Percentiles rank a stretch among this genome's conserved stretches.
These are phyloP conservation scores for Botryotinia globosa DNA, from an alignment of 2,329 filamentous ascomycete genomes.

Conservation along the genomic window DNA sequence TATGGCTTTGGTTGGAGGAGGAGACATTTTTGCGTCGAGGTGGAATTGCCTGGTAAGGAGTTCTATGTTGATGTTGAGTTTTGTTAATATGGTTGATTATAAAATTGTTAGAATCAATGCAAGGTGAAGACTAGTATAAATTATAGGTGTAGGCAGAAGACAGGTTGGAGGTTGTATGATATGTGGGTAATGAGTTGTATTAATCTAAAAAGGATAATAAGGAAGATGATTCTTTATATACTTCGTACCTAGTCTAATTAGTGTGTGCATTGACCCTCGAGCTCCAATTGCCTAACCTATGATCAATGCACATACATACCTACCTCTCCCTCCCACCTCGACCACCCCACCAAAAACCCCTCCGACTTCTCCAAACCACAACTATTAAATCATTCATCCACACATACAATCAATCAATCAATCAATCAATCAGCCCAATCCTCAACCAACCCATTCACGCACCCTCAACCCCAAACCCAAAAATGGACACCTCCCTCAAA, in stretches of 20 bases:
- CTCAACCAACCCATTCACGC: background rate
- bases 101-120: no score
- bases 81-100: background rate
- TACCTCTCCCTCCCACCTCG: background rate
- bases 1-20: constrained; percentile 44
- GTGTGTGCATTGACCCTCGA: no score
- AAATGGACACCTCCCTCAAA: constrained; percentile 45
- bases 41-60: background rate
- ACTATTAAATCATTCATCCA: background rate
- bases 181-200: no score
- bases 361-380: constrained; percentile 20
- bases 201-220: no score
- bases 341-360: constrained; percentile 7
- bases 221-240: no score
- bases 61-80: background rate
- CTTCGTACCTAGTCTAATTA: no score
- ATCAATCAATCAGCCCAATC: background rate
- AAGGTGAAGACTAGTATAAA: no score
- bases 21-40: constrained; percentile 7
- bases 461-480: background rate
- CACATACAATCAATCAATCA: background rate
- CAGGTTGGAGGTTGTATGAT: no score
- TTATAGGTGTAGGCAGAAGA: no score
- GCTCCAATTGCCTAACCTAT: background rate
- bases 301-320: background rate